phyloP scores from a whole-genome alignment of 768 basidiomycete genomes.

The Tulasnella sp. region DNA sequence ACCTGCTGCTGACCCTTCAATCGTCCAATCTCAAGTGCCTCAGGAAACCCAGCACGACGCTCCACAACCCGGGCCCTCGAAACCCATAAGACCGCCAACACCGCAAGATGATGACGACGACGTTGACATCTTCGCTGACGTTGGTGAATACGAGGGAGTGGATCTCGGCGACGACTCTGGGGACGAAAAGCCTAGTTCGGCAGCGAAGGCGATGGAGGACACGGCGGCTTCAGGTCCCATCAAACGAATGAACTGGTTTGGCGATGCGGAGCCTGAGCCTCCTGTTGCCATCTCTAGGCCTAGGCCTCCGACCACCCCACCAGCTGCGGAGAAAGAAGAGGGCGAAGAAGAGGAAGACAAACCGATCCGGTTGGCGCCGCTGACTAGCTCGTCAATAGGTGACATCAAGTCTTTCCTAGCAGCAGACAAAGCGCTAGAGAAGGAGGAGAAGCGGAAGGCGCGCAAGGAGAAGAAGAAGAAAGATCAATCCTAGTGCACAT shows the following conservation, averaged over 20 bases:
- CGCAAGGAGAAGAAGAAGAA: slow-evolving; percentile 64
- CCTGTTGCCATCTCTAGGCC: neutral
- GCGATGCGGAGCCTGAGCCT: neutral
- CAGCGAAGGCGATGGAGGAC: slow-evolving; percentile 25
- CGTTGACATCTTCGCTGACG: slow-evolving; percentile 79
- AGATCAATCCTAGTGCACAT: slow-evolving; percentile 18
- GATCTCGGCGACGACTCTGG: slow-evolving; percentile 45
- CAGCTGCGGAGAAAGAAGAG: slow-evolving; percentile 15
- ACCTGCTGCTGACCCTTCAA: neutral
- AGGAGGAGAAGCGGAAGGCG: slow-evolving; percentile 55
- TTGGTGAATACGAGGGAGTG: slow-evolving; percentile 70
- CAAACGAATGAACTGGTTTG: slow-evolving; percentile 9
- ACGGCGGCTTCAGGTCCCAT: slow-evolving; percentile 21
- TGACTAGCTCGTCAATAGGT: slow-evolving; percentile 68
- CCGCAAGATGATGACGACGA: slow-evolving; percentile 36
- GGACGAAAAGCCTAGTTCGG: slow-evolving; percentile 12
- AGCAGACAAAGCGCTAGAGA: slow-evolving; percentile 56
- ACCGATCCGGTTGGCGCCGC: slow-evolving; percentile 51
- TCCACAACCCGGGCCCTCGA: neutral
- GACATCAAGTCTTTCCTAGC: slow-evolving; percentile 76
- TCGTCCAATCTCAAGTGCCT: neutral
- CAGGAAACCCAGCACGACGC: slow-evolving; percentile 6
- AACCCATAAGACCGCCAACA: slow-evolving; percentile 20
- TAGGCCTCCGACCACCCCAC: neutral
- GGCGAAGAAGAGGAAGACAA: slow-evolving; percentile 35